A percentile compares a stretch with the other conserved stretches of the same genome.
Evolutionary conservation across 2,329 filamentous ascomycete genomes (phyloP).

Genomic region (Mycosphaerella sp.): DNA sequence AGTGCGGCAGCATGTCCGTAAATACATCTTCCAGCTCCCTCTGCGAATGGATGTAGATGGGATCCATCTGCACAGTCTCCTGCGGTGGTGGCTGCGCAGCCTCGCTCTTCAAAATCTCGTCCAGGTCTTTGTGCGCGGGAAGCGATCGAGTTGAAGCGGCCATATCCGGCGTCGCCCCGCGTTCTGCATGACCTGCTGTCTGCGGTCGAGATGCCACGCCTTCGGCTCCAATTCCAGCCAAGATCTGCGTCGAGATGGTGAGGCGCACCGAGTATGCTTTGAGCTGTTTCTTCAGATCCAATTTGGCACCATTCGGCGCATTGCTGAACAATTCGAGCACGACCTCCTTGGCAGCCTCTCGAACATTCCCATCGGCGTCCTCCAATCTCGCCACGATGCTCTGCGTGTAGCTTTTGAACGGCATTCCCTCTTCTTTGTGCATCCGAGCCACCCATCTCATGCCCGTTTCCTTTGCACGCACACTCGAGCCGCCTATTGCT

Average conservation of each 20-base stretch:
- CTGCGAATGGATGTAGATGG: conserved; percentile 73
- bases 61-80: conserved; percentile 65
- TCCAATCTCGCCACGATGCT: conserved; percentile 79
- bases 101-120: conserved; percentile 44
- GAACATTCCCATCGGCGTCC: conserved; percentile 80
- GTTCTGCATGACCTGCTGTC: conserved; percentile 24
- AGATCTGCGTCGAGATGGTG: conserved; percentile 75
- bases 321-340: conserved; percentile 82
- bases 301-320: conserved; percentile 76
- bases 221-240: conserved; percentile 61
- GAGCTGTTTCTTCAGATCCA: conserved; percentile 80
- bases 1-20: conserved; percentile 69
- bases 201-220: conserved; percentile 20
- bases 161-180: conserved; percentile 27
- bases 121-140: conserved; percentile 29
- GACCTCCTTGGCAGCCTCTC: conserved; percentile 74
- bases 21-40: conserved; percentile 85
- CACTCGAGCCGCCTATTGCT: conserved; percentile 72
- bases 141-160: conserved; percentile 40
- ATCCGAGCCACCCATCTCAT: conserved; percentile 85
- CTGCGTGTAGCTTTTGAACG: conserved; percentile 77
- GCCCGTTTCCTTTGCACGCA: conserved; percentile 74
- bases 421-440: conserved; percentile 70
- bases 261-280: conserved; percentile 78
- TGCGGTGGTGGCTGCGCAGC: conserved; percentile 53